Percentiles rank a stretch among this genome's conserved stretches.
Conservation (phyloP, 257 asterid genomes). For the Solanum chmielewskii region DNA sequence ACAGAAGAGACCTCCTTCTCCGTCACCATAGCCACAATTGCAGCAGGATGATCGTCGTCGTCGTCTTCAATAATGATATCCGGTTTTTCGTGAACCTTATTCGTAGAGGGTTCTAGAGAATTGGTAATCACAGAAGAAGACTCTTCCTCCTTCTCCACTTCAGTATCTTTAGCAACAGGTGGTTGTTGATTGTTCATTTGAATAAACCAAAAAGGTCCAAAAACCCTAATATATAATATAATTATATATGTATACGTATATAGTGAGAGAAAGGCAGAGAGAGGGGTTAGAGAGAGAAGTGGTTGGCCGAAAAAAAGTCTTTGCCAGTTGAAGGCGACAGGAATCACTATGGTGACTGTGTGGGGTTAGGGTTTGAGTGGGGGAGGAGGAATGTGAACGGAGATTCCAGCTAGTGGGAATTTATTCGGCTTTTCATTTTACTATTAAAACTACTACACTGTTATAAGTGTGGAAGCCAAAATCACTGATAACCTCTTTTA, state of each 20-base stretch:
- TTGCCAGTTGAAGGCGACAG: conserved; percentile 89
- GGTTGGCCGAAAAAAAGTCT: conserved; percentile 50
- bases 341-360: conserved; percentile 40
- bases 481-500: neutral
- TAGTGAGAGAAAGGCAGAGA: conserved; percentile 4
- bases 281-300: conserved; percentile 9
- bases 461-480: neutral
- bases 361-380: conserved; percentile 36
- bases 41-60: conserved; percentile 14
- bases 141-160: conserved; percentile 18
- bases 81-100: conserved; percentile 21
- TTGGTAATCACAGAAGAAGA: conserved; percentile 19
- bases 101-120: conserved; percentile 22
- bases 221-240: conserved; percentile 44
- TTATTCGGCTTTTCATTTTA: neutral
- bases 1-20: conserved; percentile 25
- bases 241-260: neutral
- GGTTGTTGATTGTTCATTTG: conserved; percentile 46
- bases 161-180: conserved; percentile 34
- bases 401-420: neutral
- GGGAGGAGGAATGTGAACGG: neutral
- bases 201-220: conserved; percentile 11
- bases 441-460: neutral
- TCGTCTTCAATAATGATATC: conserved; percentile 5
- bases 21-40: conserved; percentile 25